A percentile compares a stretch with the other conserved stretches of the same genome.
These are phyloP conservation scores for Sonneratia alba DNA, from an alignment of 345 rosid genomes.

Conservation along the genomic window DNA sequence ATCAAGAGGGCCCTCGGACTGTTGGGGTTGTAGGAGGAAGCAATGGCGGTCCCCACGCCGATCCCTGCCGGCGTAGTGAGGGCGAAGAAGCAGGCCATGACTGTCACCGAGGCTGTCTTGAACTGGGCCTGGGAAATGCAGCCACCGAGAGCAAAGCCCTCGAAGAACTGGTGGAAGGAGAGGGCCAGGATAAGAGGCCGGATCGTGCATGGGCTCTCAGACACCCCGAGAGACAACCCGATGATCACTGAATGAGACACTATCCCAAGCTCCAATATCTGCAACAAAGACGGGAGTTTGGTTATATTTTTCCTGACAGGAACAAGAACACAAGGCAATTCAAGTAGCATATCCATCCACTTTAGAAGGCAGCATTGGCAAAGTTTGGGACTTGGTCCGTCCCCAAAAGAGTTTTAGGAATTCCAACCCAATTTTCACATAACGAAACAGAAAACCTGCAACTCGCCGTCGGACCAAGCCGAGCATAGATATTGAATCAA, in stretches of 20 bases:
- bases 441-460: background rate
- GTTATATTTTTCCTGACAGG: background rate
- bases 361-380: background rate
- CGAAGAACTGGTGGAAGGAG: constrained; percentile 91
- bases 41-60: constrained; percentile 50
- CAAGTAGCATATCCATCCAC: background rate
- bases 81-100: constrained; percentile 76
- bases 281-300: constrained; percentile 7
- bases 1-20: constrained; percentile 49
- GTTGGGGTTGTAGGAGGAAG: constrained; percentile 52
- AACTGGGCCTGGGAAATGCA: constrained; percentile 81
- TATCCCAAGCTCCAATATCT: constrained; percentile 92
- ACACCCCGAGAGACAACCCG: constrained; percentile 81
- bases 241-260: constrained; percentile 87
- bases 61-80: constrained; percentile 68
- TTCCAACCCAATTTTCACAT: background rate
- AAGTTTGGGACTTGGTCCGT: background rate
- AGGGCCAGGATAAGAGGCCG: constrained; percentile 74
- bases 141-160: constrained; percentile 93
- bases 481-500: no score
- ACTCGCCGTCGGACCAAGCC: no score
- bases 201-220: constrained; percentile 77
- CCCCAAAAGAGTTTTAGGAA: background rate
- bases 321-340: background rate
- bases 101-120: constrained; percentile 29